Percentiles rank a stretch among this genome's conserved stretches.
phyloP scores from a whole-genome alignment of 108 stramenopile genomes.

The Mediolabrus comicus region DNA sequence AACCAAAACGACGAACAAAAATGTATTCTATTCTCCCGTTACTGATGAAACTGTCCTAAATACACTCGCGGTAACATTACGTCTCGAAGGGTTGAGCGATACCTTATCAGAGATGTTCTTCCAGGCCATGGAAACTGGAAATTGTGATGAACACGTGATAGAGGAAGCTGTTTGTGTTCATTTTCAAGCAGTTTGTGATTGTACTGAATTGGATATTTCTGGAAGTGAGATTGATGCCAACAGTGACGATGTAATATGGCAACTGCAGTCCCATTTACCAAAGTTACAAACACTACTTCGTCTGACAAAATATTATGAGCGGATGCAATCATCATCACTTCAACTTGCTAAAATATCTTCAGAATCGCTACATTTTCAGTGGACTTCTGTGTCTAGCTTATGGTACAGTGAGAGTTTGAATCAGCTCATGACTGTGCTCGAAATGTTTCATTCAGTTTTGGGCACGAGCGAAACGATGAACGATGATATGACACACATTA shows the following conservation, averaged over 20 bases:
- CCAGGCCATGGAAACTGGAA: constrained; percentile 8
- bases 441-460: neutral
- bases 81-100: constrained; percentile 10
- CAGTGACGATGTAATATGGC: neutral
- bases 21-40: constrained; percentile 8
- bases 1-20: neutral
- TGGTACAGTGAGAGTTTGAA: constrained; percentile 25
- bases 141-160: constrained; percentile 8
- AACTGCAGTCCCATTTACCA: constrained; percentile 3
- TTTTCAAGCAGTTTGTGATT: constrained; percentile 30
- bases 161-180: constrained; percentile 27
- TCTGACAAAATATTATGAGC: constrained; percentile 22
- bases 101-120: constrained; percentile 33
- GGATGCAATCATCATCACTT: constrained; percentile 19
- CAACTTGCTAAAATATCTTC: constrained; percentile 2
- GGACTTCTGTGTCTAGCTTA: constrained; percentile 30
- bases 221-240: neutral
- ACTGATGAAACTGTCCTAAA: constrained; percentile 36
- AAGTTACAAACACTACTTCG: constrained; percentile 12
- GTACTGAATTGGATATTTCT: neutral
- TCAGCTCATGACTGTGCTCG: constrained; percentile 2
- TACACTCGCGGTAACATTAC: constrained; percentile 24
- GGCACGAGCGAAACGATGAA: neutral
- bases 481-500: neutral
- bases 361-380: constrained; percentile 22